Base-by-base conservation (phyloP, 139 green algal genomes). In the Chlamydomonas schloesseri region DNA sequence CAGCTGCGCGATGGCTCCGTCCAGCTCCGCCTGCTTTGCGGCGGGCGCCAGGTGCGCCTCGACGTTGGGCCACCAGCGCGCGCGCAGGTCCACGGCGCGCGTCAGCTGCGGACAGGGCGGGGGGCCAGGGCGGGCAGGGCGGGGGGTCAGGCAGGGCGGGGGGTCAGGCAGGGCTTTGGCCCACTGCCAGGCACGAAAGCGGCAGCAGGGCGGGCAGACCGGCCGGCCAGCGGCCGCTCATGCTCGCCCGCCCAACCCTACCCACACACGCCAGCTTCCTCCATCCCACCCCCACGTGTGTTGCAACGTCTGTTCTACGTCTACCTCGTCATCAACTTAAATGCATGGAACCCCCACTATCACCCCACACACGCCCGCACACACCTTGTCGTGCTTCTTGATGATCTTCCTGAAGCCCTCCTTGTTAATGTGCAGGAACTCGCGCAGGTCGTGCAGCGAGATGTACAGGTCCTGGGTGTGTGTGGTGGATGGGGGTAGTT, bases 341-440 rank as follows among this genome's bases (percentile, higher is more conserved):
- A n/a, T n/a, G n/a, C n/a, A n/a, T n/a, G n/a, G n/a, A n/a, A n/a
- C n/a, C n/a, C n/a, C n/a, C n/a, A n/a, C n/a, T n/a, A n/a, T n/a
- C n/a, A n/a, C n/a, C 69, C 34, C 23, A 15, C 36, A 15, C 34
- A 46, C 42, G 1, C 42, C 42, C 10, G 6, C 11, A 2, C 82
- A 21, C 55, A 90, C 87, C 90, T 96, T 96, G 91, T 96, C 94
- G 69, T 96, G 94, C 89, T 96, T 96, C 87, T 96, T 96, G 60
- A 96, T 82, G 60, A 93, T 91, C 86, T 94, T 95, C n/a, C 94
- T 81, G 83, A 96, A 95, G 34, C 94, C 94, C 34, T 92, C 90
- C 47, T 87, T 81, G 89, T 96, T 96, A 20, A 93, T 74, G n/a
- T 91, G 67, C 17, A 94, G 71, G 71, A 91, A 96, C 46, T 93